Evolutionary conservation across 805 yeast genomes (phyloP).

Genomic region (Starmerella geochares): DNA sequence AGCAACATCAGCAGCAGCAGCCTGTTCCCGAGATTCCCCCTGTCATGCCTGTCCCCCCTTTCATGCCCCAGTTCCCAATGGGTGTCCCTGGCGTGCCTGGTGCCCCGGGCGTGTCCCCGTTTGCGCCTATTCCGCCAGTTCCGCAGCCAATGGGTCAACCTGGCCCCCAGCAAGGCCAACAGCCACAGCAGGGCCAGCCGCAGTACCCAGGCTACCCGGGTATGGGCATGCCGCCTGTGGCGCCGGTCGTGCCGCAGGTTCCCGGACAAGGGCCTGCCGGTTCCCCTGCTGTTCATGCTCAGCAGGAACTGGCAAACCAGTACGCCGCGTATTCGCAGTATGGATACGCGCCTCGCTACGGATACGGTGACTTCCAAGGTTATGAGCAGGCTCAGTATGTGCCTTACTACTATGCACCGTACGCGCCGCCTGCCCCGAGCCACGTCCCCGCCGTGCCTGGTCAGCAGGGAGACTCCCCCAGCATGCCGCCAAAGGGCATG

Average conservation of each 20-base stretch:
- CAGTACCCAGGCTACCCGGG: conserved; percentile 10
- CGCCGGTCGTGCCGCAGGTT: conserved; percentile 6
- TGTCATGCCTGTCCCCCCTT: conserved; percentile 7
- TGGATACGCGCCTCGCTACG: conserved; percentile 7
- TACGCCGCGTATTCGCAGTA: conserved; percentile 14
- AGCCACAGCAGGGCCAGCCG: conserved; percentile 12
- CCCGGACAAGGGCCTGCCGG: conserved; percentile 9
- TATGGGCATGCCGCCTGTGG: conserved; percentile 8
- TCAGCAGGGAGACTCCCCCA: conserved; percentile 12
- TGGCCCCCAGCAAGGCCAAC: conserved; percentile 4
- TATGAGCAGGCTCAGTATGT: conserved; percentile 11
- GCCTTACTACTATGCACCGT: conserved; percentile 13
- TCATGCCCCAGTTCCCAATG: conserved; percentile 10
- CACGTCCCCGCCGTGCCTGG: conserved; percentile 6
- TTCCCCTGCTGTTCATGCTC: conserved; percentile 14
- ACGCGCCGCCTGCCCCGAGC: conserved; percentile 11
- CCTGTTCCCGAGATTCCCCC: conserved; percentile 6
- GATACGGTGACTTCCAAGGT: conserved; percentile 12
- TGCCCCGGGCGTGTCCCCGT: conserved; percentile 8
- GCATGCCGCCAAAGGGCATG: conserved; percentile 10
- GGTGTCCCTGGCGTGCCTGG: conserved; percentile 11
- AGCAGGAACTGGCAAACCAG: conserved; percentile 10
- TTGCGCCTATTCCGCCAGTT: conserved; percentile 4
- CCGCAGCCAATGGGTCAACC: conserved; percentile 9
- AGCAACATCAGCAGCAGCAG: conserved; percentile 9